Evolutionary conservation across 2,329 filamentous ascomycete genomes (phyloP), one percentile per base, ranked within the genome.

Genomic region (Colletotrichum sp.): DNA sequence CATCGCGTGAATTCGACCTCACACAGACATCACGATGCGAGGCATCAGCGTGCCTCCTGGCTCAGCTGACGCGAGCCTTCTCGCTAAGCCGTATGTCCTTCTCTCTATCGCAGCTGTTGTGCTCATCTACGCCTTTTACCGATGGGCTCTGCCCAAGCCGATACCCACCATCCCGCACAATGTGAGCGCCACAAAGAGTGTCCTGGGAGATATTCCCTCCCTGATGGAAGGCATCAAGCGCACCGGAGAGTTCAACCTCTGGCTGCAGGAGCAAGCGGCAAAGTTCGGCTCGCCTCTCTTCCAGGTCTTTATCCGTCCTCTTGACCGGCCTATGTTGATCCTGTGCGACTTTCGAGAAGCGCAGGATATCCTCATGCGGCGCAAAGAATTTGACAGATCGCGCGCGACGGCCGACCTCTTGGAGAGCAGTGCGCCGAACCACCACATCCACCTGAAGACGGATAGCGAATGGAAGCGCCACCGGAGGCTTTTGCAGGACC

Each of bases 131-230:
- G 16, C 27, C 24, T 8, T 67, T 5, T 74, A 74, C 72, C 43
- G 63, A 36, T 71, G 68, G 68, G 68, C 68, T 8, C 78, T 87
- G 0, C 87, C 86, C 1, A 84, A 81, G 62, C 86, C 87, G 3
- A 80, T 88, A 6, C 78, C 84, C 5, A 84, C 83, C 7, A 88
- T 89, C 57, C 86, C 87, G 4, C 85, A 87, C 81, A 85, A 87
- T 73, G 76, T 74, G 15, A 76, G 79, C 21, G 81, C 86, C 1
- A 78, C 80, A 4, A 75, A 72, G 1, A 79, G 77, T 36, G 34
- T 87, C 1, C 77, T 87, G 15, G 87, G 87, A 8, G 86, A 89
- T 73, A 74, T 85, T 2, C 84, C 84, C 2, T 84, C 83, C 58
- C 81, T 86, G 75, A 77, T 86, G 66, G 76, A 77, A 12, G 82